Base-by-base conservation (phyloP, 257 asterid genomes). In the Nyctanthes arbortristis region DNA sequence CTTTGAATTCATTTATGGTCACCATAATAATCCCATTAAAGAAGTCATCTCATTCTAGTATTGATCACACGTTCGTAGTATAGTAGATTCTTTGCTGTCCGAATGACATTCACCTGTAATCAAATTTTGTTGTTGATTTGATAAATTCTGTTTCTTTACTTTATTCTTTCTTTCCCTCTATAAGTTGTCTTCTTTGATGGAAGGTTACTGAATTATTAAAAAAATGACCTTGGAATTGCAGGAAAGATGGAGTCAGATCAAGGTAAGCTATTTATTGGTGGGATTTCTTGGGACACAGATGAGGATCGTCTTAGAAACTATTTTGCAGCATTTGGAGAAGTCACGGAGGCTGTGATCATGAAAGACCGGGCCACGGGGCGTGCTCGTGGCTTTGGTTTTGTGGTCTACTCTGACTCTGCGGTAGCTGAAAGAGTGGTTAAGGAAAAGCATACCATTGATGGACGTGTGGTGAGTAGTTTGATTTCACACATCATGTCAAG, bases 211-310 rank as follows among this genome's bases (percentile, higher is more conserved):
- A 59, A 39, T 18, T 56, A 52, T 36, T 68, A 65, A 66, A 58
- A 20, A 8, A 72, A 55, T 56, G 70, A 59, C 31, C 63, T 35
- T 71, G 71, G 28, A 63, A 70, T 71, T 77, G 79, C 45, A 87
- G 92, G 77, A 81, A 86, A 78, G 77, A 86, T 88, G 95, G 95
- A 88, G 81, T 63, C 85, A 68, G 96, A 89, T 82, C 90, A 85
- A 81, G 89, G 95, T 60, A 90, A 90, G 84, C 84, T 90, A 57
- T 92, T 92, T 72, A 69, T 92, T 43, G 98, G 98, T 79, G 96
- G 98, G 78, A 92, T 92, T 67, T 92, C 98, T 20, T 89, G 98
- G 98, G 96, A 92, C 75, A 92, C 97, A 5, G 84, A 92, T 70
- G 97, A 87, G 81, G 95, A 87, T 75, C 86, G 88, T 65, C 83